These are phyloP conservation scores for Mallotus japonicus DNA, from an alignment of 441 rosid species.

Conservation along the genomic window DNA sequence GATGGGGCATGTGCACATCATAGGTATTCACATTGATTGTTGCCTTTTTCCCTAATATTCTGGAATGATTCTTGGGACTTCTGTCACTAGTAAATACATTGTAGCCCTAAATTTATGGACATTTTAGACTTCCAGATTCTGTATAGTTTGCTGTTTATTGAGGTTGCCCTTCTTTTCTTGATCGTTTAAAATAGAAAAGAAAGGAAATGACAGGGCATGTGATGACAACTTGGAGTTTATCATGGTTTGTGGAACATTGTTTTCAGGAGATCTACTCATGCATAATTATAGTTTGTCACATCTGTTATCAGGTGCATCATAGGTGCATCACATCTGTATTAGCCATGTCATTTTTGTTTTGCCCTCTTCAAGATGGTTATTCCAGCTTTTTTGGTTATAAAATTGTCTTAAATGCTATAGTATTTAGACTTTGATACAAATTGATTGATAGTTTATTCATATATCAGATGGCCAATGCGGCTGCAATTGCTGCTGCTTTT, in stretches of 20 bases:
- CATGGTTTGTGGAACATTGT: neutral
- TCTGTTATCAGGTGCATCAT: neutral
- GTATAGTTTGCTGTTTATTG: no score
- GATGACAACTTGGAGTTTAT: neutral
- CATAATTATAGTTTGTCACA: neutral
- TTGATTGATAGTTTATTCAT: neutral
- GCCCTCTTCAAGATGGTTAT: neutral
- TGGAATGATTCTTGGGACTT: neutral
- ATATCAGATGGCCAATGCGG: constrained; percentile 78
- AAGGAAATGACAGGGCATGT: neutral
- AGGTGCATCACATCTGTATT: neutral
- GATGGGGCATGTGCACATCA: neutral
- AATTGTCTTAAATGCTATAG: neutral
- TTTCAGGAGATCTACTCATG: neutral
- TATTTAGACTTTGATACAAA: constrained; percentile 11
- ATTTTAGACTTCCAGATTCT: neutral
- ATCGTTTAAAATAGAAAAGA: neutral
- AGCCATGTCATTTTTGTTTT: neutral
- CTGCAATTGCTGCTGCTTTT: constrained; percentile 95
- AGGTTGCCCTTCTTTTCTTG: neutral
- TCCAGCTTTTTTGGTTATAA: constrained; percentile 4
- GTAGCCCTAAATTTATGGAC: neutral
- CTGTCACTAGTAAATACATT: neutral
- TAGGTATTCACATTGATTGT: neutral
- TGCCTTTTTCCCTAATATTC: neutral